Evolutionary conservation across 805 yeast species (phyloP), one percentile per base, ranked within the genome.

Genomic region (Yarrowia alimentaria): DNA sequence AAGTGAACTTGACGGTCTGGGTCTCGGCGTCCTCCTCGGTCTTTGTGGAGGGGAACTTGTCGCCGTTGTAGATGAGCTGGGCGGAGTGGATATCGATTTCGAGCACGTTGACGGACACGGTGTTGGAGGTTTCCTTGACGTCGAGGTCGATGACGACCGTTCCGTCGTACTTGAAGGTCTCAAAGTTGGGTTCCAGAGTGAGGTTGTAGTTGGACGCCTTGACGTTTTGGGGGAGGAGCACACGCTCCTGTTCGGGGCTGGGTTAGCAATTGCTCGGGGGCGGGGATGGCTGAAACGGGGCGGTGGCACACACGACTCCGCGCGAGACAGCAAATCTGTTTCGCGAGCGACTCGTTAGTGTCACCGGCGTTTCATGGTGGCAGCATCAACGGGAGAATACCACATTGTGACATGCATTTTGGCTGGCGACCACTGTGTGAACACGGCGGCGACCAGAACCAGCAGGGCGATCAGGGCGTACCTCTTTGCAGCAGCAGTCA

Each of bases 181-280:
- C 64, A 21, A 72, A 64, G 59, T 81, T 76, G 29, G 94, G 88
- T 59, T 80, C 82, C 50, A 80, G 68, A 14, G 80, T 74, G 25
- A 93, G 65, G 51, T 79, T 77, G 64, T 93, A 91, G 66, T 85
- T 85, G 26, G 69, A 59, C 26, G 99, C 97, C 54, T 74, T 74
- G 55, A 89, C 83, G 50, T 76, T 70, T 42, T 71, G 70, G 59
- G 86, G 94, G 55, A 80, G 77, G 4, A 79, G 73, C 59, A 66
- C 63, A 30, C 75, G 68, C 38, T 57, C 54, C 47, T 40, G 47
- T 40, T 26, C 33, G 47, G 47, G 47, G 33, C 47, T 40, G 33
- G 13, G 47, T 40, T 40, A 40, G 47, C 28, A 26, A 17, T 24
- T 26, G 25, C 6, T 10, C n/a, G 7, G 6, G 29, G 29, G 14